Conservation (phyloP, 345 rosid species). For the Salix viminalis region DNA sequence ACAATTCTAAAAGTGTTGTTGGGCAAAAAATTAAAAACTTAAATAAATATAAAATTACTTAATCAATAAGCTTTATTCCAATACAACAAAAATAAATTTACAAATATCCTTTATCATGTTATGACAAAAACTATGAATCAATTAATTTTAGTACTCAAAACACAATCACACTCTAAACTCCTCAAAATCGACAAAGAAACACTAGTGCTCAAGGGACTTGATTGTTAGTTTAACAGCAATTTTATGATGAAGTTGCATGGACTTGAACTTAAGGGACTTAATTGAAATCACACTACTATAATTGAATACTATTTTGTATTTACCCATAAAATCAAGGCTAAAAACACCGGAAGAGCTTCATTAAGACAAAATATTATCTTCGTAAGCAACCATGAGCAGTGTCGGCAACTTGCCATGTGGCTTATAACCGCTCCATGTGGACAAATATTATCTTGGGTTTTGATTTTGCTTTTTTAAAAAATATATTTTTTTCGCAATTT, state of each 20-base stretch:
- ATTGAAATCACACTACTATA: not conserved
- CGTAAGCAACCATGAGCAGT: not conserved
- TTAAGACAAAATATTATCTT: not conserved
- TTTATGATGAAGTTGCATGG: not conserved
- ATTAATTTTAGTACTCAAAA: not conserved
- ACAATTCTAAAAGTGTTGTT: too few relatives aligned
- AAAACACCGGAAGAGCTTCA: not conserved
- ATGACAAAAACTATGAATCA: not conserved
- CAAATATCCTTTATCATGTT: too few relatives aligned
- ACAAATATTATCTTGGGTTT: too few relatives aligned
- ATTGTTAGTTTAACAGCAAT: not conserved
- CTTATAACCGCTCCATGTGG: slow-evolving; percentile 3
- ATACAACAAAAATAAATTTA: too few relatives aligned
- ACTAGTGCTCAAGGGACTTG: not conserved
- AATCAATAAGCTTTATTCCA: too few relatives aligned
- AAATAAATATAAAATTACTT: too few relatives aligned
- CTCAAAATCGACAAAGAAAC: not conserved
- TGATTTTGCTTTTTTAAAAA: too few relatives aligned
- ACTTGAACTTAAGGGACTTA: not conserved
- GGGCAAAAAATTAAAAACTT: too few relatives aligned
- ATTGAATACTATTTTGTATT: not conserved
- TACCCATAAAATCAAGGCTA: not conserved
- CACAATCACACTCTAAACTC: not conserved
- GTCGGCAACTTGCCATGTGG: slow-evolving; percentile 34
- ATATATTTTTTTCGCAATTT: too few relatives aligned